Percentiles rank a stretch among this genome's conserved stretches.
These are phyloP conservation scores for Colletotrichum sidae DNA, from an alignment of 2,329 filamentous ascomycete species.

Conservation along the genomic window DNA sequence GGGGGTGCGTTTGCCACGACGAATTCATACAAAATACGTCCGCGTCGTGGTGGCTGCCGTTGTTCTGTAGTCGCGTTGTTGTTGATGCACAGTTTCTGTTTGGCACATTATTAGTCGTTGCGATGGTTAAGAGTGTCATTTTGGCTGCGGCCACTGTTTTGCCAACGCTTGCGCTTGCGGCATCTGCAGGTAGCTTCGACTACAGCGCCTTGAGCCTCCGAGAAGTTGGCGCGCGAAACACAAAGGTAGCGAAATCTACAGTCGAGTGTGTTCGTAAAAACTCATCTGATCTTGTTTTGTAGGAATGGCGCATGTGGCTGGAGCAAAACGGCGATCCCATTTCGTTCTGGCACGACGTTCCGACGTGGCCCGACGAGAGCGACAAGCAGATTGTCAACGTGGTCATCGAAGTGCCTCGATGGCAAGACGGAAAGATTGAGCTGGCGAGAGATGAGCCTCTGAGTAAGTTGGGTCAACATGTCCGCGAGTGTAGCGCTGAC, in stretches of 20 bases:
- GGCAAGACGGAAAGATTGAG: conserved; percentile 55
- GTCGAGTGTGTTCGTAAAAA: too few species aligned
- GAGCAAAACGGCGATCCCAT: conserved; percentile 53
- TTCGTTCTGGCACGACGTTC: conserved; percentile 57
- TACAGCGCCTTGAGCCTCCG: conserved; percentile 33
- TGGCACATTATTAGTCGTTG: too few species aligned
- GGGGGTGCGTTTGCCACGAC: conserved; percentile 13
- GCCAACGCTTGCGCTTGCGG: not conserved
- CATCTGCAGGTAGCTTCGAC: conserved; percentile 4
- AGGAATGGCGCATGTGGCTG: conserved; percentile 56
- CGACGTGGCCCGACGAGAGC: conserved; percentile 49
- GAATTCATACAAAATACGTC: conserved; percentile 17
- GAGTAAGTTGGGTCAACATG: conserved; percentile 41
- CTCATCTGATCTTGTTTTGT: not conserved
- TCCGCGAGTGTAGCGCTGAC: not conserved
- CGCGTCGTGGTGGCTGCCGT: not conserved
- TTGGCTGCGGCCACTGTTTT: not conserved
- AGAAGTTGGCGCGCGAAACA: conserved; percentile 53
- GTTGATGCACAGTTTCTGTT: not conserved
- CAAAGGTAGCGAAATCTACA: conserved; percentile 42
- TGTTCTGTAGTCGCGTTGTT: not conserved
- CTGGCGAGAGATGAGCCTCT: conserved; percentile 52
- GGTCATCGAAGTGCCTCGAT: conserved; percentile 55
- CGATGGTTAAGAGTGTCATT: not conserved
- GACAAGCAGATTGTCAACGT: conserved; percentile 51